phyloP scores from a whole-genome alignment of 495 filamentous ascomycete species.

The Penicillium tannophilum region DNA sequence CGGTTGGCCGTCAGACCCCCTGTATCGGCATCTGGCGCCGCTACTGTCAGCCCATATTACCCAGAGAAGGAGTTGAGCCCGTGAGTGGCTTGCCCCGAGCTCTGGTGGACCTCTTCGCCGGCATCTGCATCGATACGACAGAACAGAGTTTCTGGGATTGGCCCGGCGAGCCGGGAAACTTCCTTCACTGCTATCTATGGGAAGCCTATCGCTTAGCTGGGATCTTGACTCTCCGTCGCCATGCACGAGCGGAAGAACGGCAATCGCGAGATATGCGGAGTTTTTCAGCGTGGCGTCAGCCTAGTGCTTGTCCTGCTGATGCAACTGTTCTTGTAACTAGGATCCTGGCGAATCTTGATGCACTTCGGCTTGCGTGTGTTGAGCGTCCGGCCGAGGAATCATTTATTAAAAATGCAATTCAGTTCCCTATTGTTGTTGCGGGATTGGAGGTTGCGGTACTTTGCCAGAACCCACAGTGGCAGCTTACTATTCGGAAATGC shows the following conservation, averaged over 20 bases:
- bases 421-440: constrained; percentile 33
- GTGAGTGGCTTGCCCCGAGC: constrained; percentile 38
- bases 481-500: constrained; percentile 21
- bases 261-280: neutral
- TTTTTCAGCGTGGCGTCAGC: constrained; percentile 12
- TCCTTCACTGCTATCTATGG: constrained; percentile 39
- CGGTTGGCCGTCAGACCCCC: constrained; percentile 32
- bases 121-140: constrained; percentile 28
- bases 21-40: constrained; percentile 36
- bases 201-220: constrained; percentile 39
- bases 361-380: constrained; percentile 26
- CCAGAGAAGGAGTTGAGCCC: constrained; percentile 27
- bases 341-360: constrained; percentile 36
- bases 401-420: constrained; percentile 32
- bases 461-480: constrained; percentile 21
- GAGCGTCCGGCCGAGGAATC: constrained; percentile 24
- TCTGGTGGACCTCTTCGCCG: constrained; percentile 35
- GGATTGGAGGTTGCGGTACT: constrained; percentile 30
- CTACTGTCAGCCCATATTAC: constrained; percentile 26
- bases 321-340: constrained; percentile 29
- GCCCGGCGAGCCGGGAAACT: constrained; percentile 32
- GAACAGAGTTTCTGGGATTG: constrained; percentile 42
- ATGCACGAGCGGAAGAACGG: constrained; percentile 3
- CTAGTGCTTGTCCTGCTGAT: constrained; percentile 17
- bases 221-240: constrained; percentile 28